Evolutionary conservation across 169 alveolate genomes (phyloP), one percentile per base, ranked within the genome.

Genomic region (Eimeria nieschulzi): DNA sequence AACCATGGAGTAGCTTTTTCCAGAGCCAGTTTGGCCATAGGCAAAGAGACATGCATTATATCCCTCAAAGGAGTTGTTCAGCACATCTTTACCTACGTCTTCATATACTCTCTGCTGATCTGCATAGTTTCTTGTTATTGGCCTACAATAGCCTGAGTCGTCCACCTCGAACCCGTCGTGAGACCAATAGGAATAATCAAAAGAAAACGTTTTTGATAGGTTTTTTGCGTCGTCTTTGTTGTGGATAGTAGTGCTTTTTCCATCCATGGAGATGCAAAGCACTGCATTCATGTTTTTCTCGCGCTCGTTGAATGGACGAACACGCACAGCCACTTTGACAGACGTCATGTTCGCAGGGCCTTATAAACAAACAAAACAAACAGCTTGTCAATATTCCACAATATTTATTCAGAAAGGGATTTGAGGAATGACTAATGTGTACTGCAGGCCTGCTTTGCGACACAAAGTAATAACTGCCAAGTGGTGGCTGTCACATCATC

Each of bases 31-130:
- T 83, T 95, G 95, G 25, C 93, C 94, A 63, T 98, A 98, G 9
- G 99, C 99, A 91, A 98, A 98, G 39, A 97, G 95, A 87, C 98
- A 97, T 78, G 98, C 97, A 94, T 98, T 98, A 92, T 97, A 98
- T 46, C 99, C 99, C 72, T 96, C 96, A 97, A 98, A 98, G 6
- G 99, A 98, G 92, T 97, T 97, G 86, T 97, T 96, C 83, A 97
- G 94, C 51, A 98, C 97, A 72, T 95, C 95, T 82, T 92, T 80
- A 25, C 99, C 99, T 8, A 97, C 95, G 9, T 93, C 96, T 17
- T 96, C 88, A 84, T 94, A 97, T 1, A 97, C 98, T 55, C 72
- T 71, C 66, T 90, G 91, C 84, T 97, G 96, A 80, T 97, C 99
- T 9, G 97, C 97, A 80, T 97, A 97, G 64, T 87, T 79, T 23